Conservation (phyloP, 2,329 filamentous ascomycete genomes). For the Talaromyces islandicus region DNA sequence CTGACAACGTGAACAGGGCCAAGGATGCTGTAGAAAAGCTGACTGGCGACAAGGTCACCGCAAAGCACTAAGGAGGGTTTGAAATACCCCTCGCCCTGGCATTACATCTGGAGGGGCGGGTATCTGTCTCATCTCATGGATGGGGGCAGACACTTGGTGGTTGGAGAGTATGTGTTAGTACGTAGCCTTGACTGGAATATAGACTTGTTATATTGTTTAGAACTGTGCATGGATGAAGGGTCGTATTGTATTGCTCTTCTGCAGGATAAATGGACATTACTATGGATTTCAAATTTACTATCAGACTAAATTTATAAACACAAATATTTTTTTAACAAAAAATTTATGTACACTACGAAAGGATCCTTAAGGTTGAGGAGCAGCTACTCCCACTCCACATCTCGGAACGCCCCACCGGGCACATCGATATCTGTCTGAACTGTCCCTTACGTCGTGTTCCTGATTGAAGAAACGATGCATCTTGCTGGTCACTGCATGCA, state of each 20-base stretch:
- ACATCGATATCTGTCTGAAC: neutral
- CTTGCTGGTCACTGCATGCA: neutral
- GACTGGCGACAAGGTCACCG: constrained; percentile 58
- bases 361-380: too few relatives aligned
- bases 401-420: neutral
- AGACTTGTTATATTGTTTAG: neutral
- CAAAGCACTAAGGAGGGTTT: constrained; percentile 54
- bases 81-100: constrained; percentile 30
- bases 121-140: neutral
- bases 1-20: constrained; percentile 44
- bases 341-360: neutral
- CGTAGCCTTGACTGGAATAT: neutral
- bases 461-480: neutral
- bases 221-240: neutral
- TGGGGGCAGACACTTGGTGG: neutral
- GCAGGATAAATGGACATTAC: neutral
- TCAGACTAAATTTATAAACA: neutral
- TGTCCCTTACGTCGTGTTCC: too few relatives aligned
- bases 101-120: constrained; percentile 13
- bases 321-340: neutral
- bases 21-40: constrained; percentile 62
- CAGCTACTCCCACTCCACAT: neutral
- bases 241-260: neutral
- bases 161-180: neutral
- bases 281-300: neutral